Evolutionary conservation across 2,329 filamentous ascomycete species (phyloP).

Genomic region (Botrytis deweyae): DNA sequence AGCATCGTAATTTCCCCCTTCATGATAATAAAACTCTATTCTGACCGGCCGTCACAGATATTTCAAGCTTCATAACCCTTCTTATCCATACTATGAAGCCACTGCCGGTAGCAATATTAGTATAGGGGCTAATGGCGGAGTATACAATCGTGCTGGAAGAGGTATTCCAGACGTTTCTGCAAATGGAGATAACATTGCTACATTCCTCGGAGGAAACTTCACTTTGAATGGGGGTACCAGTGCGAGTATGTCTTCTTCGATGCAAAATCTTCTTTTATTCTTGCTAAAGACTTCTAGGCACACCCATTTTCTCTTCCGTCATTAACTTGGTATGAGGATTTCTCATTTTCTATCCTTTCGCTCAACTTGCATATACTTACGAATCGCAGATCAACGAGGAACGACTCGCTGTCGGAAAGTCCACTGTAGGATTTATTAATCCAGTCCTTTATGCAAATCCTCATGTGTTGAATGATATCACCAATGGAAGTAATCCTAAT

Average conservation of each 20-base stretch:
- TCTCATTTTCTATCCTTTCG: not conserved
- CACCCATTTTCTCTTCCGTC: constrained; percentile 21
- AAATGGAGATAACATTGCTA: constrained; percentile 40
- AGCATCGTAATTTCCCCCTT: constrained; percentile 1
- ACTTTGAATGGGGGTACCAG: constrained; percentile 18
- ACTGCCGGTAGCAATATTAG: constrained; percentile 27
- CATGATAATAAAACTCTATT: not conserved
- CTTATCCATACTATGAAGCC: constrained; percentile 30
- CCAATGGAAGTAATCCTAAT: constrained; percentile 37
- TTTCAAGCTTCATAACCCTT: constrained; percentile 31
- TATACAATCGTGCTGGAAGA: constrained; percentile 46
- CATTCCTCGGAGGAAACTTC: not conserved
- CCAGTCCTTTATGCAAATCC: constrained; percentile 37
- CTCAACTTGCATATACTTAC: not conserved
- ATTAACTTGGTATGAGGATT: constrained; percentile 16
- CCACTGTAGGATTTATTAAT: constrained; percentile 44
- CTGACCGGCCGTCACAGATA: constrained; percentile 23
- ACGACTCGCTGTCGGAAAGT: constrained; percentile 39
- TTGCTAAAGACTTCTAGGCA: constrained; percentile 32
- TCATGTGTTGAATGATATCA: constrained; percentile 39
- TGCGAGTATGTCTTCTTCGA: constrained; percentile 10
- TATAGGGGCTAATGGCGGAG: constrained; percentile 45
- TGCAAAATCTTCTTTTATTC: not conserved
- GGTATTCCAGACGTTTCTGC: constrained; percentile 51
- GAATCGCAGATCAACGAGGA: constrained; percentile 42